These are phyloP conservation scores for Nakazawaea populi DNA, from an alignment of 805 yeast genomes.

Conservation along the genomic window DNA sequence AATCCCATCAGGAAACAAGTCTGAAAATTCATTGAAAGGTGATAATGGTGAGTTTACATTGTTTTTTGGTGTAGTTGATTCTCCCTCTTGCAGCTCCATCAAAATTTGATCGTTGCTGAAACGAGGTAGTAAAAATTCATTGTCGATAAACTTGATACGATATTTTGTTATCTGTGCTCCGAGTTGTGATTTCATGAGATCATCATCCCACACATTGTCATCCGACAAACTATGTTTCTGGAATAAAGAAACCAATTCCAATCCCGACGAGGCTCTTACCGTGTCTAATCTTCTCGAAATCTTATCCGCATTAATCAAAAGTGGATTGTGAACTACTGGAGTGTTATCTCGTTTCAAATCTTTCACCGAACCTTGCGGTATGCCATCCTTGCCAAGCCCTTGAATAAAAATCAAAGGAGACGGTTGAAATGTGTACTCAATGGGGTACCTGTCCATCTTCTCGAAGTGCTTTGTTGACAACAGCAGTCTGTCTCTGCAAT, in stretches of 20 bases:
- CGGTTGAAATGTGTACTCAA: slow-evolving; percentile 25
- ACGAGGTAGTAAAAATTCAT: slow-evolving; percentile 19
- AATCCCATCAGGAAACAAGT: slow-evolving; percentile 34
- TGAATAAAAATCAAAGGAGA: slow-evolving; percentile 37
- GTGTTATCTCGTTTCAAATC: slow-evolving; percentile 4
- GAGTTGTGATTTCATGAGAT: slow-evolving; percentile 14
- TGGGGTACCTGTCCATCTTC: slow-evolving; percentile 33
- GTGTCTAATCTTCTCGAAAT: slow-evolving; percentile 16
- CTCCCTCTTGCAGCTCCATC: background rate
- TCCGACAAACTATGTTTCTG: slow-evolving; percentile 18
- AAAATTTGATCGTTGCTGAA: background rate
- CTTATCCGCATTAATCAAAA: slow-evolving; percentile 10
- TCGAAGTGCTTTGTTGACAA: background rate
- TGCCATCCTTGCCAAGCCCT: slow-evolving; percentile 28
- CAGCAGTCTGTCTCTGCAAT: background rate
- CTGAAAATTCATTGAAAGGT: slow-evolving; percentile 36
- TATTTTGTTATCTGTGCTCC: slow-evolving; percentile 17
- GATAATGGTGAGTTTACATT: slow-evolving; percentile 27
- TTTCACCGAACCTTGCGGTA: slow-evolving; percentile 14
- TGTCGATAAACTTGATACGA: slow-evolving; percentile 25
- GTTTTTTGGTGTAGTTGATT: background rate
- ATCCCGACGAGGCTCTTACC: slow-evolving; percentile 20
- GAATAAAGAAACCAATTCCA: slow-evolving; percentile 25
- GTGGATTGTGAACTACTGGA: slow-evolving; percentile 6
- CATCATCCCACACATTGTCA: slow-evolving; percentile 13